Evolutionary conservation across 192 early-diverging fungal species (phyloP), one percentile per base, ranked within the genome.

Genomic region (Umbelopsis isabellina): DNA sequence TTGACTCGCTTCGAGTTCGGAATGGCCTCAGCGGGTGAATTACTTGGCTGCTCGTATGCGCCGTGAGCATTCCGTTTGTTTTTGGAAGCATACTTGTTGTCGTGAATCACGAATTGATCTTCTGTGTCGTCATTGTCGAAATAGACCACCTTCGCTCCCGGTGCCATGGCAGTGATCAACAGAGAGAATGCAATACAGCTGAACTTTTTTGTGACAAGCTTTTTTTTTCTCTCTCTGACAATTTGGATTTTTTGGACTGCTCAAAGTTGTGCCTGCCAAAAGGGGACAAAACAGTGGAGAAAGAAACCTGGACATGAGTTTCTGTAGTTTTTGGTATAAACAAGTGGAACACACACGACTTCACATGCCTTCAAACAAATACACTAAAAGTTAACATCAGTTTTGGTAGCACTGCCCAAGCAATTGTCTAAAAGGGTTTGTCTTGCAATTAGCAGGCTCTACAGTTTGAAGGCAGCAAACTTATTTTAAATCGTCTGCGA

Each of bases 61-160:
- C 27, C 55, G 1, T 61, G 21, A 2, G 27, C 10, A 3, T 12
- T 25, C 30, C 55, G 9, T 61, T 25, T 61, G 16, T 18, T 25
- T n/a, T 61, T 61, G 25, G 55, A 37, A 18, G 55, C 30, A 35
- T 61, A 25, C 55, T 35, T 61, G 55, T 61, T 61, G 12, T 61
- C 55, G 25, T 61, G 55, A 18, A 61, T 61, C 13, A 61, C 25
- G 33, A 61, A 61, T 11, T 61, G 27, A 13, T 61, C 55, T 18
- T 61, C 55, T 6, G 21, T 25, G 55, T 61, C 55, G 12, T 35
- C 55, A 30, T 61, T 35, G 55, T 25, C 27, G 55, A 61, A 61
- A 33, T 61, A 30, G 33, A 61, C 55, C 27, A 61, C 55, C 25
- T 61, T 61, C 33, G 55, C 55, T 16, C 55, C 55, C 3, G 55